phyloP scores from a whole-genome alignment of 495 filamentous ascomycete genomes.

The Penicillium arizonense region DNA sequence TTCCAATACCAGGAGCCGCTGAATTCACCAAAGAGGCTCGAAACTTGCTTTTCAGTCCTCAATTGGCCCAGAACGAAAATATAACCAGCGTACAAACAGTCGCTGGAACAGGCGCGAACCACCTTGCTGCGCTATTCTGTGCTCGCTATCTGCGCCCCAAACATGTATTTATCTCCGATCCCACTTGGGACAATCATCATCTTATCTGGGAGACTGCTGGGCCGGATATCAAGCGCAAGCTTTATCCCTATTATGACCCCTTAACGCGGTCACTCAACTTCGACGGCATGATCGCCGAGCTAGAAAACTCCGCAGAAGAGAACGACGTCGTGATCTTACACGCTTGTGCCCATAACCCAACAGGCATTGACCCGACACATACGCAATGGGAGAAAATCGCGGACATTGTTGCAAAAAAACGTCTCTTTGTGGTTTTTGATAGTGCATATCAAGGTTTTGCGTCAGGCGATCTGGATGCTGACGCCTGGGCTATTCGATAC shows the following conservation, averaged over 20 bases:
- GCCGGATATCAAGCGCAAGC: not conserved
- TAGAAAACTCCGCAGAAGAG: not conserved
- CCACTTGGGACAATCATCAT: constrained; percentile 31
- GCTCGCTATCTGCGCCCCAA: constrained; percentile 22
- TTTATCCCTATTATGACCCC: constrained; percentile 25
- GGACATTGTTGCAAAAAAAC: constrained; percentile 17
- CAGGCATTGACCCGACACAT: constrained; percentile 33
- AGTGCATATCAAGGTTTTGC: constrained; percentile 46
- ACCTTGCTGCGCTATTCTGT: constrained; percentile 75
- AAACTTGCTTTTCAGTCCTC: not conserved
- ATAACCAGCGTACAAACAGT: constrained; percentile 57
- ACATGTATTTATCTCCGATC: constrained; percentile 16
- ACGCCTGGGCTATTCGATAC: constrained; percentile 40
- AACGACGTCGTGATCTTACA: constrained; percentile 39
- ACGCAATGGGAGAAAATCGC: constrained; percentile 37
- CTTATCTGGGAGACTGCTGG: constrained; percentile 16
- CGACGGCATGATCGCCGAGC: constrained; percentile 3
- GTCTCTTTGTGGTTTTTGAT: constrained; percentile 41
- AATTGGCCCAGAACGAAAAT: not conserved
- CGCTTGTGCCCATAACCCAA: constrained; percentile 47
- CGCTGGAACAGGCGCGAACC: constrained; percentile 79
- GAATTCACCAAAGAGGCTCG: not conserved
- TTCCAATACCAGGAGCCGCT: not conserved
- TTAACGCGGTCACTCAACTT: constrained; percentile 4
- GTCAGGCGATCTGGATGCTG: constrained; percentile 34